phyloP scores from a whole-genome alignment of 495 filamentous ascomycete genomes.

The Penicillium macrosclerotiorum region DNA sequence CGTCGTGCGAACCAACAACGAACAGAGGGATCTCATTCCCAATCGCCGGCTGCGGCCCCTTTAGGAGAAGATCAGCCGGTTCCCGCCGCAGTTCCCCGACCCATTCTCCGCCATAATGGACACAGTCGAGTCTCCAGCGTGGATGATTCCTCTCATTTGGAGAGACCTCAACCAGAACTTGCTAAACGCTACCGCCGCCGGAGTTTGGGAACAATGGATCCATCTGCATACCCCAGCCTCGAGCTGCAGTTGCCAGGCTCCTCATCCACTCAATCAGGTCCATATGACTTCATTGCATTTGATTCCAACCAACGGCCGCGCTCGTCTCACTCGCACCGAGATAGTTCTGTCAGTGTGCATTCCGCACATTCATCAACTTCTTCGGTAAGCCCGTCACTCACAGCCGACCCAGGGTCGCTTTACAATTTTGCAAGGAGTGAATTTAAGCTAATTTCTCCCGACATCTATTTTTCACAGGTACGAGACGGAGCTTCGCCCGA shows the following conservation, averaged over 20 bases:
- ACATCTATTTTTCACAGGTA: conserved; percentile 15
- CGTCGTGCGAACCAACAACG: conserved; percentile 56
- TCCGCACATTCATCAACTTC: conserved; percentile 50
- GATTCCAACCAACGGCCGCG: conserved; percentile 41
- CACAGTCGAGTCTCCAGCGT: conserved; percentile 49
- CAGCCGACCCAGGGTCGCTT: too few relatives aligned
- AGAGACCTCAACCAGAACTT: conserved; percentile 53
- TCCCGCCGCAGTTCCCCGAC: conserved; percentile 2
- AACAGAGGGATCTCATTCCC: conserved; percentile 42
- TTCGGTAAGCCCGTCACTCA: conserved; percentile 56
- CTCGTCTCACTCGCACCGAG: conserved; percentile 57
- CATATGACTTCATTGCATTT: conserved; percentile 36
- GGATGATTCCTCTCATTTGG: conserved; percentile 49
- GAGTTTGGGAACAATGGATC: conserved; percentile 80
- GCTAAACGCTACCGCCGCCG: conserved; percentile 77
- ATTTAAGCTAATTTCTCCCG: conserved; percentile 2
- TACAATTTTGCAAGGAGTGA: neutral
- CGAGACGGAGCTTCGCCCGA: conserved; percentile 16
- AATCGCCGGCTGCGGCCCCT: conserved; percentile 36
- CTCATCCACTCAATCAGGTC: conserved; percentile 23
- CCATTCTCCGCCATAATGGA: conserved; percentile 13
- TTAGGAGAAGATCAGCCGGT: conserved; percentile 24
- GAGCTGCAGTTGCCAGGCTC: conserved; percentile 33
- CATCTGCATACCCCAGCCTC: conserved; percentile 41
- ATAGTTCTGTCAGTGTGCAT: conserved; percentile 55